These are phyloP conservation scores for Kodamaea arcana DNA, from an alignment of 1,139 yeast species.

Conservation along the genomic window DNA sequence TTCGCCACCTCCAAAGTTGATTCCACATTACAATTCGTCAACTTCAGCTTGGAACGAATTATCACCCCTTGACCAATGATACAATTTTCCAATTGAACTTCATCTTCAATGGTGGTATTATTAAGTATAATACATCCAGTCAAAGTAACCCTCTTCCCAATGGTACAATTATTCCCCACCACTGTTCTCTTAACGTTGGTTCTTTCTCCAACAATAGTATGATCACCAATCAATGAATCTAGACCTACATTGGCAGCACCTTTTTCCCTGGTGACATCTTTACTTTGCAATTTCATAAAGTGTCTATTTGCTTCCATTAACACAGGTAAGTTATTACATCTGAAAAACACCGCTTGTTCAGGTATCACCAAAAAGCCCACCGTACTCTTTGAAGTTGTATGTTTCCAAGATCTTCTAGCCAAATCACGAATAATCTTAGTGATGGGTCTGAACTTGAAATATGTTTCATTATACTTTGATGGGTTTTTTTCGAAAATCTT, in stretches of 20 bases:
- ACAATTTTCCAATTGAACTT: slow-evolving; percentile 83
- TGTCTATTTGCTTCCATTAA: slow-evolving; percentile 89
- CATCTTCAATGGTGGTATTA: slow-evolving; percentile 73
- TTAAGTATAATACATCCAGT: slow-evolving; percentile 82
- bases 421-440: slow-evolving; percentile 77
- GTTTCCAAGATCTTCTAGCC: slow-evolving; percentile 91
- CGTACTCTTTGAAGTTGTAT: slow-evolving; percentile 53
- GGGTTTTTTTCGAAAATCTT: slow-evolving; percentile 28
- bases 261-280: slow-evolving; percentile 41
- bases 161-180: slow-evolving; percentile 67
- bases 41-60: slow-evolving; percentile 55
- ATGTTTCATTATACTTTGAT: slow-evolving; percentile 32
- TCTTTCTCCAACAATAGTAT: slow-evolving; percentile 62
- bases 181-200: slow-evolving; percentile 82
- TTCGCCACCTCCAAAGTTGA: slow-evolving; percentile 64
- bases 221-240: slow-evolving; percentile 71
- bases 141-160: slow-evolving; percentile 84
- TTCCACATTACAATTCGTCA: slow-evolving; percentile 81
- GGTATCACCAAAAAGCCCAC: slow-evolving; percentile 67
- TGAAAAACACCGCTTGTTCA: slow-evolving; percentile 59
- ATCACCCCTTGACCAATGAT: slow-evolving; percentile 69
- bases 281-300: slow-evolving; percentile 54
- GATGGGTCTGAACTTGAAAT: slow-evolving; percentile 47
- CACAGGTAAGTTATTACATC: slow-evolving; percentile 75
- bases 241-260: slow-evolving; percentile 79